Conservation (phyloP, 1,284 basidiomycete species). For the Puccinia horiana region DNA sequence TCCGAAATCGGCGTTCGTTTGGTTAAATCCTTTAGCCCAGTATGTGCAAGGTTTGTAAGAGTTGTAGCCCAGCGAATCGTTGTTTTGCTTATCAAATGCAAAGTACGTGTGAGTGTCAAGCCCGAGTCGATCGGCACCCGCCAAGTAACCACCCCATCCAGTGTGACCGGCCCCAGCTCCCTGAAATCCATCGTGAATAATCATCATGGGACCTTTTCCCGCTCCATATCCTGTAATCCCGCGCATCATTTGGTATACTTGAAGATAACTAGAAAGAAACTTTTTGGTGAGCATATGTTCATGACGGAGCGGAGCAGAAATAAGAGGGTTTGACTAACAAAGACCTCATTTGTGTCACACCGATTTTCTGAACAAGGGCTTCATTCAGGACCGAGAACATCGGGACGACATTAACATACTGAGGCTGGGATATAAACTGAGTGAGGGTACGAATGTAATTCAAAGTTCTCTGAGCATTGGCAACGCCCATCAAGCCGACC, state of each 20-base stretch:
- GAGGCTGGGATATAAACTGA: constrained; percentile 86
- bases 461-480: constrained; percentile 85
- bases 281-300: background rate
- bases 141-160: constrained; percentile 55
- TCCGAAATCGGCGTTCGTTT: constrained; percentile 54
- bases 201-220: constrained; percentile 78
- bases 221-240: constrained; percentile 74
- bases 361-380: constrained; percentile 52
- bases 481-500: constrained; percentile 60
- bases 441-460: constrained; percentile 83
- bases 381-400: constrained; percentile 53
- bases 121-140: constrained; percentile 71
- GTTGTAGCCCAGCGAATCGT: constrained; percentile 43
- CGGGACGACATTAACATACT: constrained; percentile 71
- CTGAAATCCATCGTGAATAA: constrained; percentile 76
- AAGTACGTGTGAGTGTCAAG: constrained; percentile 67
- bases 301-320: background rate
- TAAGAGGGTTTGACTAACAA: constrained; percentile 19
- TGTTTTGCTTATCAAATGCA: constrained; percentile 49
- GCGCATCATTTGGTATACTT: constrained; percentile 78
- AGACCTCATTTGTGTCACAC: constrained; percentile 51
- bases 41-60: constrained; percentile 53
- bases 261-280: constrained; percentile 64
- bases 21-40: constrained; percentile 54
- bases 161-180: constrained; percentile 54